Base-by-base conservation (phyloP, 1,139 yeast genomes). In the Kluyveromyces sp. region DNA sequence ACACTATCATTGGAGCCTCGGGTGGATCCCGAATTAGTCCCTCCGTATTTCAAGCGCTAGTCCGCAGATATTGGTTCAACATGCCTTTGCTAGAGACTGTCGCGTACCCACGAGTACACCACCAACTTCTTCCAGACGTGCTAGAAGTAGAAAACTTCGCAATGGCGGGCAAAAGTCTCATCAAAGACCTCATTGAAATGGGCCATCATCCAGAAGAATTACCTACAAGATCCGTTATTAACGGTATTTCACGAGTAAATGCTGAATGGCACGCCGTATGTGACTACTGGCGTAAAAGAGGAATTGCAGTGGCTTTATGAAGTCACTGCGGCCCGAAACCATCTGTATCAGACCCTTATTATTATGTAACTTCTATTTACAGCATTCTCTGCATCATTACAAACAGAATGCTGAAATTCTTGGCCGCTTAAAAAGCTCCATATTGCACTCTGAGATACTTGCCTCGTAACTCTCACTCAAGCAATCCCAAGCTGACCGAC, bases 21-120 rank as follows among this genome's bases (percentile, higher is more conserved):
- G 97, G 98, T 7, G 97, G 97, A 0, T 83, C 94, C 13, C 70
- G 94, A 47, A 92, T 92, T 43, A 73, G 84, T n/a, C 86, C 95
- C 0, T 77, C 95, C 0, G 77, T 89, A 2, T 72, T 89, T 46
- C 94, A 88, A 58, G 89, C 92, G 0, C 75, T 92, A 26, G 71
- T 84, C 2, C 68, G 96, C 45, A 66, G 70, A 3, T 78, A 80
- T 50, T 77, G 76, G 59, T 74, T 78, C 55, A 63, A 73, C 2
- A 59, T 76, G 62, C 69, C 80, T 1, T 57, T 88, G n/a, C 66
- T 85, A 18, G 80, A 84, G 38, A 71, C 85, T 0, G 73, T 89
- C 29, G 76, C 94, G 0, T 80, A 67, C 55, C 96, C 96, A 1
- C 68, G 98, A 43, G 48, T 86, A 9, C 97, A 92, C 59, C 96